Base-by-base conservation (phyloP, 163 green algal genomes). In the Scenedesmus sp. region DNA sequence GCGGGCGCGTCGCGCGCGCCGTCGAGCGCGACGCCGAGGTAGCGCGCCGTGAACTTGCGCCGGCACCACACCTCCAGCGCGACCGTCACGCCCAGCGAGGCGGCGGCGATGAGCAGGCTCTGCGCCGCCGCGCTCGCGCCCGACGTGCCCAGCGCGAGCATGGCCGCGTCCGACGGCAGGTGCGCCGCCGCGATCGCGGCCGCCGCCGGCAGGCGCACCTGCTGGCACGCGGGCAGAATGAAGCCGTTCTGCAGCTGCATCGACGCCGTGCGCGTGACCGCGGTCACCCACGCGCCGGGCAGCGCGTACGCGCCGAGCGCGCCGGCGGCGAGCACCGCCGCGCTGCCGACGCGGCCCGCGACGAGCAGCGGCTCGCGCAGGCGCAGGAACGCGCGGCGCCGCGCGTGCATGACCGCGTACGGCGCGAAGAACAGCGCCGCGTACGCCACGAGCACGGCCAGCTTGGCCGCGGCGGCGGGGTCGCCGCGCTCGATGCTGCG, bases 221-320 rank as follows among this genome's bases (percentile, higher is more conserved):
- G 75, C 64, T 83, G 75, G 24, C 75, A 77, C 7, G 17, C 53
- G 1, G 75, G 75, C 44, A 83, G 75, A 26, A 83, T 77, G 33
- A 83, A 39, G 0, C 24, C 75, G 34, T 83, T 66, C 75, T 70
- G 54, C 13, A 83, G 39, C 34, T 72, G 54, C 64, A 83, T 14
- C 22, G 44, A 14, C 4, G 58, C 7, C 48, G 54, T 64, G 13
- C 44, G 70, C n/a, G 2, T 22, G 24, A 77, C 42, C 24, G 26
- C 75, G 0, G 22, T n/a, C 18, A 54, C n/a, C 75, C 75, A 83
- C 15, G 64, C 75, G 22, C 47, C 62, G 24, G 62, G 62, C 39
- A 31, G n/a, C 26, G 64, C 42, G 1, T 72, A 10, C 3, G 11
- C 14, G 1, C 45, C 45, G 6, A 71, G 20, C 18, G 29, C 53